These are phyloP conservation scores for Pseudonectria buxi DNA, from an alignment of 2,329 filamentous ascomycete genomes.

Conservation along the genomic window DNA sequence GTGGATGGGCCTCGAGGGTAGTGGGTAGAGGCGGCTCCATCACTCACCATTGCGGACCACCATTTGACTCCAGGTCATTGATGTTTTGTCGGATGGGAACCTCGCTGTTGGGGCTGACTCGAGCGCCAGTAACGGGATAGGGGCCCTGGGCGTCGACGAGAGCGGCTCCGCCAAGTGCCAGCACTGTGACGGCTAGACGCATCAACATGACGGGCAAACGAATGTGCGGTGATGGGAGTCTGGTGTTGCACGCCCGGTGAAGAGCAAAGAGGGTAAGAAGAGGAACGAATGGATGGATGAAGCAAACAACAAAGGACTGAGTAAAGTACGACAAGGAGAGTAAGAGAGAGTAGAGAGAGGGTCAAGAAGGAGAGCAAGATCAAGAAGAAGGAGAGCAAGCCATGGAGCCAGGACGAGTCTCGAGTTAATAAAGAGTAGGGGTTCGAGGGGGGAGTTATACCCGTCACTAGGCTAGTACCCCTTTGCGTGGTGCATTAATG, in stretches of 20 bases:
- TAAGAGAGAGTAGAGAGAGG: no score
- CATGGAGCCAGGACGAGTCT: no score
- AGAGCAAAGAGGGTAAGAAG: no score
- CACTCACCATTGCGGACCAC: constrained; percentile 39
- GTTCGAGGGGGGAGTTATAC: no score
- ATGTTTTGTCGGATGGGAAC: constrained; percentile 42
- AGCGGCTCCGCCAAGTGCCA: constrained; percentile 19
- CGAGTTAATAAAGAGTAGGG: no score
- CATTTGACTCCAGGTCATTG: constrained; percentile 35
- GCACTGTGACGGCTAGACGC: constrained; percentile 15
- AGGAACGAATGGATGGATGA: not conserved
- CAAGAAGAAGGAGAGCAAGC: no score
- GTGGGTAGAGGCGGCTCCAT: no score
- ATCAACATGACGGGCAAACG: constrained; percentile 9
- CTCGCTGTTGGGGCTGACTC: constrained; percentile 31
- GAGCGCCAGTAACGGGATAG: constrained; percentile 32
- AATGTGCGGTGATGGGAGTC: not conserved
- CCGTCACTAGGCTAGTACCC: no score
- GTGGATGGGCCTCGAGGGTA: not conserved
- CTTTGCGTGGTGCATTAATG: no score
- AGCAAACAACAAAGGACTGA: not conserved
- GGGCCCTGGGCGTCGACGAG: constrained; percentile 19
- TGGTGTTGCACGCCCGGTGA: not conserved
- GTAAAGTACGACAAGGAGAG: no score
- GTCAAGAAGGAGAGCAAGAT: no score